Conservation (phyloP, 257 asterid species). For the Cordia subcordata region DNA sequence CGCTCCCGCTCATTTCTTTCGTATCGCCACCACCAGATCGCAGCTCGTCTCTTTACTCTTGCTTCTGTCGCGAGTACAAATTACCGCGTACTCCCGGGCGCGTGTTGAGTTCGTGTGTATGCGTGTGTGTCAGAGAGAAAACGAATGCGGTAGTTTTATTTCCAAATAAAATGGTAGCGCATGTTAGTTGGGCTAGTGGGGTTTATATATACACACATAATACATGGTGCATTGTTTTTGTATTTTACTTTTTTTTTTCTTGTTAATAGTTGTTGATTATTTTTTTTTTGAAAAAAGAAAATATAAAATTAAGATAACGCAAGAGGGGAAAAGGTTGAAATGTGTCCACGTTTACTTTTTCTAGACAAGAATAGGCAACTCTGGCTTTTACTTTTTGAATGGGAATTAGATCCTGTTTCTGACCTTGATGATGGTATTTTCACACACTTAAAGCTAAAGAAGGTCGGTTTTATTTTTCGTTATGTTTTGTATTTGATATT, state of each 20-base stretch:
- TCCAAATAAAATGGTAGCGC: background rate
- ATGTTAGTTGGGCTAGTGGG: background rate
- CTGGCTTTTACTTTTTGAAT: background rate
- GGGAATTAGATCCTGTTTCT: conserved; percentile 9
- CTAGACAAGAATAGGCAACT: background rate
- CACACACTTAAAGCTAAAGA: too few species aligned
- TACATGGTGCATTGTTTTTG: too few species aligned
- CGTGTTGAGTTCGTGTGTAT: background rate
- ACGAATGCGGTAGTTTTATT: background rate
- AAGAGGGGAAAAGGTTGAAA: too few species aligned
- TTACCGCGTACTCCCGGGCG: background rate
- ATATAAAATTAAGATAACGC: too few species aligned
- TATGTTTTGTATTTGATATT: too few species aligned
- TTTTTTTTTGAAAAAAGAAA: background rate
- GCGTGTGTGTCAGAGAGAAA: background rate
- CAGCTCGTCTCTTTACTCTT: conserved; percentile 12
- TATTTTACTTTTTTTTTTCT: too few species aligned
- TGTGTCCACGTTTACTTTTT: background rate
- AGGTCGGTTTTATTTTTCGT: too few species aligned
- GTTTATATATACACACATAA: background rate
- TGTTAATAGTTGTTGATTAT: background rate
- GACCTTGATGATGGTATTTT: background rate
- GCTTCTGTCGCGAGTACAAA: background rate
- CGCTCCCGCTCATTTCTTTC: conserved; percentile 92
- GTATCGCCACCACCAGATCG: background rate